A percentile compares a stretch with the other conserved stretches of the same genome.
phyloP scores from a whole-genome alignment of 73 alveolate genomes.

The Paraurostyla sp. region DNA sequence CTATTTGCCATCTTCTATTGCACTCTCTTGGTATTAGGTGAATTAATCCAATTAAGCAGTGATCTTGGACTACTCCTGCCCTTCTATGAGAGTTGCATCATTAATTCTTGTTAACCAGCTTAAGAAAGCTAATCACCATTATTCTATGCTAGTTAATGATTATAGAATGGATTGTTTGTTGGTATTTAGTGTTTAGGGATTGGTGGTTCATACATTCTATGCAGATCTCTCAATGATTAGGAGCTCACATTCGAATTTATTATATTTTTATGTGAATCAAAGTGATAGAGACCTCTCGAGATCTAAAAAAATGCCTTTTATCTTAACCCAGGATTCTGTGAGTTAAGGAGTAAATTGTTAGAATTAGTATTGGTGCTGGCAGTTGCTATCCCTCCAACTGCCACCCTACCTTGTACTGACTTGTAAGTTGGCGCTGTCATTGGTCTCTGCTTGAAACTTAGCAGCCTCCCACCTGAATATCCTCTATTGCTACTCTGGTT shows the following conservation, averaged over 20 bases:
- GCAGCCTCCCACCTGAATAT: background rate
- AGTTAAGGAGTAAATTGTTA: background rate
- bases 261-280: constrained; percentile 12
- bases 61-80: constrained; percentile 42
- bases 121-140: background rate
- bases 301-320: constrained; percentile 14
- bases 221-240: constrained; percentile 52
- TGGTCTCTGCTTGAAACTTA: constrained; percentile 48
- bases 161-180: constrained; percentile 67
- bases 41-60: constrained; percentile 49
- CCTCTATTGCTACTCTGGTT: background rate
- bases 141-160: background rate
- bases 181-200: constrained; percentile 66
- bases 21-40: constrained; percentile 36
- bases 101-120: background rate
- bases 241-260: background rate
- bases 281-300: constrained; percentile 20
- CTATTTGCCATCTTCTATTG: constrained; percentile 52
- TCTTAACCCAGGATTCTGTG: background rate
- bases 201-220: constrained; percentile 69
- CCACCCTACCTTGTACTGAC: background rate
- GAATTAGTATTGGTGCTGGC: constrained; percentile 44
- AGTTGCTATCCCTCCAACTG: background rate
- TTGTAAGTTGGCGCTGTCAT: constrained; percentile 54
- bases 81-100: background rate